A percentile compares a stretch with the other conserved stretches of the same genome.
phyloP scores from a whole-genome alignment of 441 rosid species.

The Gossypium trilobum region DNA sequence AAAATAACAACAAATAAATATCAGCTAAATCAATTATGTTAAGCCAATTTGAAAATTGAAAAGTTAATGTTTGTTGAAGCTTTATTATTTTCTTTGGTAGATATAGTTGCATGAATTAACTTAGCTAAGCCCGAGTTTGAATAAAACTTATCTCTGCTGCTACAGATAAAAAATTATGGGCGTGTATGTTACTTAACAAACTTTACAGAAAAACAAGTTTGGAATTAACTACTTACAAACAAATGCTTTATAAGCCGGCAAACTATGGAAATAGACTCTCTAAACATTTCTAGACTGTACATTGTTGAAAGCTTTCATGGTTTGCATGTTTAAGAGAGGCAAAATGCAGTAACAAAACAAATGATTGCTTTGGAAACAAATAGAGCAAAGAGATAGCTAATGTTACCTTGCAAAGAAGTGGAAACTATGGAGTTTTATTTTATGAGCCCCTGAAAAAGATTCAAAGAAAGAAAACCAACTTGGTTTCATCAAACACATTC shows the following conservation, averaged over 20 bases:
- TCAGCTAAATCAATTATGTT: neutral
- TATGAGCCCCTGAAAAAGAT: conserved; percentile 14
- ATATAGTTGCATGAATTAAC: neutral
- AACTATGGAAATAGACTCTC: neutral
- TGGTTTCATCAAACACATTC: conserved; percentile 1
- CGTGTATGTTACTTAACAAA: neutral
- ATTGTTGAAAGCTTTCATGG: neutral
- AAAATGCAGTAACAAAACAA: neutral
- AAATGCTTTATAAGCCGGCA: neutral
- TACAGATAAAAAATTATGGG: neutral
- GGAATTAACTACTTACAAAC: neutral
- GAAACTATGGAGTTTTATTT: conserved; percentile 11
- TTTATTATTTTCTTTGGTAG: neutral
- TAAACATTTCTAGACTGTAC: neutral
- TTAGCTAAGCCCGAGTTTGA: neutral
- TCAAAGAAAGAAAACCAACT: neutral
- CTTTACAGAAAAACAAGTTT: neutral
- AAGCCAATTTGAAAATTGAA: neutral
- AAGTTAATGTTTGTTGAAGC: neutral
- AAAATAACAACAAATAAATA: neutral
- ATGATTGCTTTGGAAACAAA: neutral
- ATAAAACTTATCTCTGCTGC: neutral
- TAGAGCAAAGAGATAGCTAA: neutral
- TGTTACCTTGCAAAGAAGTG: neutral
- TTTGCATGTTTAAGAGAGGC: neutral